Evolutionary conservation across 345 rosid genomes (phyloP).

Genomic region (Gossypium australe): DNA sequence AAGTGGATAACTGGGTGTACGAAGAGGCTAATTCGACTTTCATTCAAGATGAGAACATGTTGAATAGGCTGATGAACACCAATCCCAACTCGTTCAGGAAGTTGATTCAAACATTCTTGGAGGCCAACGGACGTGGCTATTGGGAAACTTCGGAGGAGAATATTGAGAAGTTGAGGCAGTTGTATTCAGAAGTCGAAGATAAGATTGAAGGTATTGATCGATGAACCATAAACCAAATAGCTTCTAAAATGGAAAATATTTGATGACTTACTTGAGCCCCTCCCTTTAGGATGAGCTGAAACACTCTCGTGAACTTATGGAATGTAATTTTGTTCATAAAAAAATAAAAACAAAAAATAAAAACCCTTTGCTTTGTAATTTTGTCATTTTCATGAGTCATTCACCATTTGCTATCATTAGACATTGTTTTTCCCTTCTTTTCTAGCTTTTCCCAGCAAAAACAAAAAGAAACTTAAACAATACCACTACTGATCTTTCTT

Average conservation of each 20-base stretch:
- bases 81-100: conserved; percentile 96
- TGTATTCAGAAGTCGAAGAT: conserved; percentile 94
- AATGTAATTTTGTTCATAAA: conserved; percentile 8
- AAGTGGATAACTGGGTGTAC: conserved; percentile 97
- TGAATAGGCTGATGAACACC: conserved; percentile 73
- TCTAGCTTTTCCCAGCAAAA: too few species aligned
- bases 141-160: conserved; percentile 88
- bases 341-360: neutral
- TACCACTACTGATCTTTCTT: too few species aligned
- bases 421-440: too few species aligned
- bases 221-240: conserved; percentile 21
- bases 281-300: neutral
- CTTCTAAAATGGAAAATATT: neutral
- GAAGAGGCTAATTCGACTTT: conserved; percentile 95
- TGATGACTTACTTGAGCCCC: neutral
- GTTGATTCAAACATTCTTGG: conserved; percentile 90
- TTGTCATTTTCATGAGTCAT: too few species aligned
- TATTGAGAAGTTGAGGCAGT: conserved; percentile 77
- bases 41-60: conserved; percentile 90
- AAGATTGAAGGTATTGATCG: conserved; percentile 95
- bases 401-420: too few species aligned
- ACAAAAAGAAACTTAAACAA: too few species aligned
- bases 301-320: neutral
- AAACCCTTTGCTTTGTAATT: neutral
- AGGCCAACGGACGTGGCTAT: conserved; percentile 95